Evolutionary conservation across 148 eudicot genomes (phyloP).

Genomic region (Vaccinium corymbosum): DNA sequence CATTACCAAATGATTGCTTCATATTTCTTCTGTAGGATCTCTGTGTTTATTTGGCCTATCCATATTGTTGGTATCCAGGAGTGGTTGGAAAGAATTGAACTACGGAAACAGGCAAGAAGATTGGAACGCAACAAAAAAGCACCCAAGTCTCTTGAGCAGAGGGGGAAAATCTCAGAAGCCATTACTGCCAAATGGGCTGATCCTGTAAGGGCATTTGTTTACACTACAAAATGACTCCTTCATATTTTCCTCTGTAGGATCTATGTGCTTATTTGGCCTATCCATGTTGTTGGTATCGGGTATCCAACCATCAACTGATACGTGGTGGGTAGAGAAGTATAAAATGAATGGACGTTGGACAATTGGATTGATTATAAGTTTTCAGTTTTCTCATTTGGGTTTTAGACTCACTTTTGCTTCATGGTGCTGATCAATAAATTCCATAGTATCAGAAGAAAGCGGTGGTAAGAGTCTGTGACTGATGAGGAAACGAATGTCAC

Average conservation of each 20-base stretch:
- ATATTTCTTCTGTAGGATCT: conserved; percentile 1
- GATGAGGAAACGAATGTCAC: conserved; percentile 3
- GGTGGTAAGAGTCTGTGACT: conserved; percentile 29
- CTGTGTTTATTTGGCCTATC: conserved; percentile 1
- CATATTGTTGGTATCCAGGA: conserved; percentile 27
- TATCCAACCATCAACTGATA: neutral
- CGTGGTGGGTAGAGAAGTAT: neutral
- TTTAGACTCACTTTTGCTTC: neutral
- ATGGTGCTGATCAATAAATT: neutral
- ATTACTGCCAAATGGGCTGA: conserved; percentile 95
- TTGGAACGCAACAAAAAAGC: conserved; percentile 62
- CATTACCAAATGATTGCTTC: neutral
- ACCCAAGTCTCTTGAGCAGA: conserved; percentile 77
- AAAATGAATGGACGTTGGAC: neutral
- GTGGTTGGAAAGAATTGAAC: conserved; percentile 67
- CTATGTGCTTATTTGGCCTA: neutral
- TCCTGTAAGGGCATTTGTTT: conserved; percentile 54
- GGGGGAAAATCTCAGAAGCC: conserved; percentile 75
- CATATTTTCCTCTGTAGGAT: too few species aligned
- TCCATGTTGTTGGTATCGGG: neutral
- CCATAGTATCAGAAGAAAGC: neutral
- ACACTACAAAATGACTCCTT: neutral
- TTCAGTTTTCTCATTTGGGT: neutral
- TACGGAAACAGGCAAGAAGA: conserved; percentile 39
- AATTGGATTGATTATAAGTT: neutral